These are phyloP conservation scores for Nicotiana knightiana DNA, from an alignment of 257 asterid genomes.

Conservation along the genomic window DNA sequence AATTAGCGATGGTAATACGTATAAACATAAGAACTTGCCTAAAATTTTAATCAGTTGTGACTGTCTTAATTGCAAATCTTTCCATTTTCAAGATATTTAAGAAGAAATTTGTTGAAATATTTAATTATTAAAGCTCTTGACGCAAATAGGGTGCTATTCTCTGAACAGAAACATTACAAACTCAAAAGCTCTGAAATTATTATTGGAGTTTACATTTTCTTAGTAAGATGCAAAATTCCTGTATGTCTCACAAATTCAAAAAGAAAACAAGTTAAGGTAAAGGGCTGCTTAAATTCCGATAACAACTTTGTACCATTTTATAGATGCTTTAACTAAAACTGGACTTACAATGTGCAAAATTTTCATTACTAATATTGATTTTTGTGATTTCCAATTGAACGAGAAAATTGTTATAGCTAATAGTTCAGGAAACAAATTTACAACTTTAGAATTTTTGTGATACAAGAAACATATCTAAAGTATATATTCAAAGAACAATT, in stretches of 20 bases:
- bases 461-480: neutral
- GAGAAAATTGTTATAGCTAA: neutral
- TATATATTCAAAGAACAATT: neutral
- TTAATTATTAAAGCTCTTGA: neutral
- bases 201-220: neutral
- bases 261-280: neutral
- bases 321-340: neutral
- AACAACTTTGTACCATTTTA: neutral
- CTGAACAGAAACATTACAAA: neutral
- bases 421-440: constrained; percentile 1
- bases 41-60: neutral
- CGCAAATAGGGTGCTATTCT: neutral
- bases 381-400: neutral
- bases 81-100: neutral
- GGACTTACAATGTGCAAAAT: neutral
- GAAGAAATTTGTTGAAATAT: neutral
- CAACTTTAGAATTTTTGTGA: neutral
- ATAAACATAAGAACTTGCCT: neutral
- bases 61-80: neutral
- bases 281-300: neutral
- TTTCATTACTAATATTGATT: neutral
- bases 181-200: neutral
- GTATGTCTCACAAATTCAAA: neutral
- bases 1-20: neutral
- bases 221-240: neutral